Evolutionary conservation across 306 rosid species (phyloP).

Genomic region (Vachellia pachyceras): DNA sequence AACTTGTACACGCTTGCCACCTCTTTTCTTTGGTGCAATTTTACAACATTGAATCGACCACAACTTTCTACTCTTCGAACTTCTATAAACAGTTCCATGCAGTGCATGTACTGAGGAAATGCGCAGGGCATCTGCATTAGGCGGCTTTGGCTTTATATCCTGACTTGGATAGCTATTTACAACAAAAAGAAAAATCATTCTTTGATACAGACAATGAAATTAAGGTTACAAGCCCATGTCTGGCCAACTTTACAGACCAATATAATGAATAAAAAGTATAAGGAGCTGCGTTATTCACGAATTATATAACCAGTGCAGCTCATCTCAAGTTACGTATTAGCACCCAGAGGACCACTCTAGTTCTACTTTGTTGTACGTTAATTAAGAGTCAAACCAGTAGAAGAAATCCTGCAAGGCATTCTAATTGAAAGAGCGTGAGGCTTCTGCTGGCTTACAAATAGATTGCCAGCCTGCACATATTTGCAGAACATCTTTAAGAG

Average conservation of each 20-base stretch:
- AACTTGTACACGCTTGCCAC: too few species aligned
- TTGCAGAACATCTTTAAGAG: conserved; percentile 56
- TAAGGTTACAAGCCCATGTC: neutral
- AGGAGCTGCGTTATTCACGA: too few species aligned
- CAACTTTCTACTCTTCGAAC: too few species aligned
- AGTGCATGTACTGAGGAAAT: neutral
- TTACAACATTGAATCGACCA: too few species aligned
- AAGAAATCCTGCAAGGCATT: conserved; percentile 36
- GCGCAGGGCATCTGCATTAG: too few species aligned
- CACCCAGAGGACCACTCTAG: too few species aligned
- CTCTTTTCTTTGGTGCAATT: too few species aligned
- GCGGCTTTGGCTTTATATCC: neutral
- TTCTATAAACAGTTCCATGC: neutral
- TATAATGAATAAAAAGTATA: too few species aligned
- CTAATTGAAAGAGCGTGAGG: conserved; percentile 37
- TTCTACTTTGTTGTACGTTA: neutral
- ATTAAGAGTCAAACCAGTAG: too few species aligned
- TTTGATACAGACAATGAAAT: neutral
- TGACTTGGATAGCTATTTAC: neutral
- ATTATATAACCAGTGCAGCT: too few species aligned
- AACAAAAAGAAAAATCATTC: neutral
- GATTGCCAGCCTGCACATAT: conserved; percentile 72
- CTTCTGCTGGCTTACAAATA: conserved; percentile 51
- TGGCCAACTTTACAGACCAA: neutral
- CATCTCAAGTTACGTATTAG: too few species aligned